phyloP scores from a whole-genome alignment of 768 basidiomycete genomes.

The Austroboletus festivus region DNA sequence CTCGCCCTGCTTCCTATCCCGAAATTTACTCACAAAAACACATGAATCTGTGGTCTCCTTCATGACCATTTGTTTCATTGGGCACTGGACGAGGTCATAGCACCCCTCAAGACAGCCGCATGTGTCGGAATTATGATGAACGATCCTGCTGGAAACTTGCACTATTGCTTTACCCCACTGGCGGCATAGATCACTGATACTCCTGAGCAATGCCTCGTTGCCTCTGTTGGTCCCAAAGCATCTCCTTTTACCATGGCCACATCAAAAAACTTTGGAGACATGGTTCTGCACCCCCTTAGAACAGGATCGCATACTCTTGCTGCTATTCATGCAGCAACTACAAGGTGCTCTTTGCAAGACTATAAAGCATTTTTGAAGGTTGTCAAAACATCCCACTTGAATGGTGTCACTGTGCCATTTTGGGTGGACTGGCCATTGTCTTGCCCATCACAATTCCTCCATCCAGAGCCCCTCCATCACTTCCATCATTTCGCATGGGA shows the following conservation, averaged over 20 bases:
- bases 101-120: constrained; percentile 31
- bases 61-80: constrained; percentile 16
- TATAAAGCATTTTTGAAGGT: constrained; percentile 3
- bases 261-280: constrained; percentile 27
- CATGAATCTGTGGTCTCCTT: constrained; percentile 11
- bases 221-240: constrained; percentile 26
- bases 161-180: constrained; percentile 28
- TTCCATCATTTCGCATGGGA: not conserved
- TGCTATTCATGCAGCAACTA: constrained; percentile 4
- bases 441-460: constrained; percentile 34
- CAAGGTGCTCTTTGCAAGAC: constrained; percentile 1
- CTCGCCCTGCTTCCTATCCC: constrained; percentile 15
- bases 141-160: constrained; percentile 17
- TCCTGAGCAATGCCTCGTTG: constrained; percentile 30
- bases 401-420: not conserved
- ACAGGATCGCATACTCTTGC: constrained; percentile 24
- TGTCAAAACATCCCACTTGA: not conserved
- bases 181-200: constrained; percentile 33
- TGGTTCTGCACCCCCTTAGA: constrained; percentile 15
- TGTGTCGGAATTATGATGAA: constrained; percentile 27
- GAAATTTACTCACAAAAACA: constrained; percentile 12
- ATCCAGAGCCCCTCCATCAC: constrained; percentile 16
- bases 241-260: constrained; percentile 33
- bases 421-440: constrained; percentile 37
- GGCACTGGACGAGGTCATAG: constrained; percentile 29